Percentiles rank a stretch among this genome's conserved stretches.
phyloP scores from a whole-genome alignment of 2,329 filamentous ascomycete species.

The Paracorniculantispora psalliotae region DNA sequence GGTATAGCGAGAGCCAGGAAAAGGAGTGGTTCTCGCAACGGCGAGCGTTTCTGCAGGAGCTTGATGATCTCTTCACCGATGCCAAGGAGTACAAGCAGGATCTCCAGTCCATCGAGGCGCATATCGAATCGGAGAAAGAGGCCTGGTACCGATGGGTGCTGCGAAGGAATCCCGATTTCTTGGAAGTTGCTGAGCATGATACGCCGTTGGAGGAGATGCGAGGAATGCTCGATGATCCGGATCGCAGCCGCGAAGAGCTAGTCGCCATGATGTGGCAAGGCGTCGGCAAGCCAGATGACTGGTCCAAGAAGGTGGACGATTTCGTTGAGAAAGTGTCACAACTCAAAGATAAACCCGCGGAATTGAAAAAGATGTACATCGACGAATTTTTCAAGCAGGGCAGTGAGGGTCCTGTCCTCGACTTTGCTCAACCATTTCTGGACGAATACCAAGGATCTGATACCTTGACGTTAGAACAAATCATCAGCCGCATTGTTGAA shows the following conservation, averaged over 20 bases:
- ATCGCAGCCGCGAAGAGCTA: constrained; percentile 32
- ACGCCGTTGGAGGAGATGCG: constrained; percentile 29
- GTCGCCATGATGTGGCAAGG: constrained; percentile 32
- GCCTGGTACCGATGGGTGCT: constrained; percentile 48
- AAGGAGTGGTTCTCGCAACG: constrained; percentile 50
- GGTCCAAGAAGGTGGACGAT: constrained; percentile 28
- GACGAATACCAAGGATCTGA: constrained; percentile 29
- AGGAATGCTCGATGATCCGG: constrained; percentile 33
- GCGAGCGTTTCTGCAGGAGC: constrained; percentile 43
- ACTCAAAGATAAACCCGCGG: constrained; percentile 26
- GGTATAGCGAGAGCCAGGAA: constrained; percentile 31
- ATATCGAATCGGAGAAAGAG: constrained; percentile 47
- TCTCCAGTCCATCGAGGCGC: constrained; percentile 43
- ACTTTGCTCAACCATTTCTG: constrained; percentile 34
- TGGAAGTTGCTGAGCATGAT: constrained; percentile 27
- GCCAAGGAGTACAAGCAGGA: constrained; percentile 39
- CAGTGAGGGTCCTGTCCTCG: constrained; percentile 28
- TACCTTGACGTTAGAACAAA: constrained; percentile 26
- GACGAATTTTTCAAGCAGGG: constrained; percentile 37
- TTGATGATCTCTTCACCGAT: constrained; percentile 45
- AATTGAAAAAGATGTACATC: constrained; percentile 35
- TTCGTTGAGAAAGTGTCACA: constrained; percentile 31
- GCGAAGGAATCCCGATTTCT: constrained; percentile 34
- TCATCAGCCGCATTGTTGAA: constrained; percentile 30
- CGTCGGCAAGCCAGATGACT: constrained; percentile 29